These are phyloP conservation scores for Tylopilus sp. DNA, from an alignment of 768 basidiomycete genomes.

Conservation along the genomic window DNA sequence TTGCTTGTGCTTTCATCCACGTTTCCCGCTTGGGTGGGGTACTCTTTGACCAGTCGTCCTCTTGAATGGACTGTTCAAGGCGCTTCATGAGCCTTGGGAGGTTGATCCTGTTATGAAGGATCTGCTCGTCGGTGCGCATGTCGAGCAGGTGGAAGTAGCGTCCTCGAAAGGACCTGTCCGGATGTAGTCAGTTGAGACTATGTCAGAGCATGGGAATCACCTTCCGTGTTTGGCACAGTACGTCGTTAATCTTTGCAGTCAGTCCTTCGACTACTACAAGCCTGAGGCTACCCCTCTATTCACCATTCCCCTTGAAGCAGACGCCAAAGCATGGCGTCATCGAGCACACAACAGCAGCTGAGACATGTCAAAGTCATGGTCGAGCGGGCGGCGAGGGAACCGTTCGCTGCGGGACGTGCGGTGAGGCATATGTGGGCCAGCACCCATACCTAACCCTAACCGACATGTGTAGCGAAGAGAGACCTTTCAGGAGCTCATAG, in stretches of 20 bases:
- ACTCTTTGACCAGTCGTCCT: conserved; percentile 34
- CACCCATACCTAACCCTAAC: conserved; percentile 6
- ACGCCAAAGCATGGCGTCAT: conserved; percentile 20
- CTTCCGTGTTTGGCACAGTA: conserved; percentile 16
- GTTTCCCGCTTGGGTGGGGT: conserved; percentile 25
- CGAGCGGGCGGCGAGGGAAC: conserved; percentile 40
- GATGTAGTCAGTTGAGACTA: no score
- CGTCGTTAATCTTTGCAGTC: conserved; percentile 18
- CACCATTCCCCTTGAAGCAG: neutral
- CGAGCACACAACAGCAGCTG: conserved; percentile 17
- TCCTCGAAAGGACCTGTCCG: neutral
- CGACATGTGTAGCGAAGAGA: conserved; percentile 43
- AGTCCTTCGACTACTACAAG: conserved; percentile 1
- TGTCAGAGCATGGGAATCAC: conserved; percentile 27
- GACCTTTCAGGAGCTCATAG: conserved; percentile 51
- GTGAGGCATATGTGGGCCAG: conserved; percentile 30
- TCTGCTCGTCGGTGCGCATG: conserved; percentile 32
- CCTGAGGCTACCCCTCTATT: no score
- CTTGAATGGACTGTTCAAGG: conserved; percentile 52
- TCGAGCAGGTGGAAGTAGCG: neutral
- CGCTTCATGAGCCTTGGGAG: conserved; percentile 55
- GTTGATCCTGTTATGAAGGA: conserved; percentile 64
- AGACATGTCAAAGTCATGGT: conserved; percentile 35
- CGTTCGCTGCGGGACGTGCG: conserved; percentile 36
- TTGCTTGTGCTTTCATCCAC: conserved; percentile 56